Evolutionary conservation across 225 moss, liverwort and hornwort genomes (phyloP).

Genomic region (Climacium dendroides): DNA sequence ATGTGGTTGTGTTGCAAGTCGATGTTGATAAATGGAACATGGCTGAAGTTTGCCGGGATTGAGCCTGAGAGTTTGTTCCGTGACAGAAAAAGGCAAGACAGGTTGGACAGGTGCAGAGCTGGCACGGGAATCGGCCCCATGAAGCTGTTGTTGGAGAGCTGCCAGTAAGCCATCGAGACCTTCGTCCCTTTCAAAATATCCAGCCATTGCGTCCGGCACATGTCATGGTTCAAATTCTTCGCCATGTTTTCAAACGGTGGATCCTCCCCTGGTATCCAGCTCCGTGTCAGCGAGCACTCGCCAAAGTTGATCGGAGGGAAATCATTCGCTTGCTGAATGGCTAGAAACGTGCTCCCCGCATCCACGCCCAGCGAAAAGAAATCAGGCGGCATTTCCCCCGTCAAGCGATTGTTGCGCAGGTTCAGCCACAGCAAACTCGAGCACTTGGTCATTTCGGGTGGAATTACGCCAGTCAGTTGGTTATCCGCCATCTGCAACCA

Average conservation of each 20-base stretch:
- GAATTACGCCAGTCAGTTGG: constrained; percentile 11
- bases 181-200: constrained; percentile 6
- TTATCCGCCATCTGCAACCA: constrained; percentile 22
- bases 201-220: constrained; percentile 12
- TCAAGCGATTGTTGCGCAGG: constrained; percentile 9
- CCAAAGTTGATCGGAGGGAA: constrained; percentile 9
- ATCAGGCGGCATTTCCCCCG: constrained; percentile 24
- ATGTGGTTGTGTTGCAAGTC: constrained; percentile 31
- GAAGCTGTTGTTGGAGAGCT: constrained; percentile 50
- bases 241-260: constrained; percentile 10
- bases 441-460: constrained; percentile 17
- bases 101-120: background rate
- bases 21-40: constrained; percentile 22
- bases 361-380: constrained; percentile 9
- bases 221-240: background rate
- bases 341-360: background rate
- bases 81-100: constrained; percentile 14
- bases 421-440: constrained; percentile 28
- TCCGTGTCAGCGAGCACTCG: constrained; percentile 25
- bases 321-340: background rate
- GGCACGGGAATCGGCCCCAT: constrained; percentile 35
- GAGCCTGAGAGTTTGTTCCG: constrained; percentile 16
- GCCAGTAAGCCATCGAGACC: constrained; percentile 17
- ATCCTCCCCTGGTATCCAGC: constrained; percentile 41
- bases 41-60: constrained; percentile 29